Base-by-base conservation (phyloP, 2,329 filamentous ascomycete species). In the Byssochlamys sp. region DNA sequence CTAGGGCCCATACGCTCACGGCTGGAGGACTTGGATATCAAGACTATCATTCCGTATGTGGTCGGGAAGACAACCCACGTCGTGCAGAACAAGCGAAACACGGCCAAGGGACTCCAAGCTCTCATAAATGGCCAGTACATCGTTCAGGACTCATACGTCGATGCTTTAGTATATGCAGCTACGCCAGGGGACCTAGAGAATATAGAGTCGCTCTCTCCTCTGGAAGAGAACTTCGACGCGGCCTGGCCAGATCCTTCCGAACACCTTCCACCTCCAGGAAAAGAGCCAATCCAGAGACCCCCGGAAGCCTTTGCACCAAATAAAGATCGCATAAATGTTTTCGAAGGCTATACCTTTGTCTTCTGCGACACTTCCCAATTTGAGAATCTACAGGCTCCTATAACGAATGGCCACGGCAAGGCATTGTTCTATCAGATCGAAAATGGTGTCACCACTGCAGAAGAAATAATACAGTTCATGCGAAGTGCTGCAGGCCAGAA, bases 21-120 rank as follows among this genome's bases (percentile, higher is more conserved):
- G 55, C 82, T 97, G 19, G 90, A 95, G 69, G 83, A 86, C 51
- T 80, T 95, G n/a, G 94, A 96, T 68, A 86, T 97, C 71, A 97
- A 96, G 71, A 86, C 90, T 12, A 77, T 88, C 12, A 79, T 83
- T 50, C 86, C 91, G 3, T 96, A 90, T 71, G 76, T 88, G 26
- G 75, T 81, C 27, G 80, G 77, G 14, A 76, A 81, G 28, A 96
- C 92, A 0, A 96, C 92, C 0, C 91, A 97, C 71, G 88, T 95
- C 10, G 85, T 97, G 33, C 86, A 90, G 6, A 89, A 85, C 70
- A 96, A 95, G 73, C 83, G 94, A 53, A 99, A 97, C 70, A 92
- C 90, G 0, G 83, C 91, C 0, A 91, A 90, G 63, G 90, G 89
- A 0, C 78, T 99, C 2, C 90, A 95, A 68, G 92, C 90, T 1